Conservation (phyloP, 1,139 yeast genomes). For the Kazachstania sp. region DNA sequence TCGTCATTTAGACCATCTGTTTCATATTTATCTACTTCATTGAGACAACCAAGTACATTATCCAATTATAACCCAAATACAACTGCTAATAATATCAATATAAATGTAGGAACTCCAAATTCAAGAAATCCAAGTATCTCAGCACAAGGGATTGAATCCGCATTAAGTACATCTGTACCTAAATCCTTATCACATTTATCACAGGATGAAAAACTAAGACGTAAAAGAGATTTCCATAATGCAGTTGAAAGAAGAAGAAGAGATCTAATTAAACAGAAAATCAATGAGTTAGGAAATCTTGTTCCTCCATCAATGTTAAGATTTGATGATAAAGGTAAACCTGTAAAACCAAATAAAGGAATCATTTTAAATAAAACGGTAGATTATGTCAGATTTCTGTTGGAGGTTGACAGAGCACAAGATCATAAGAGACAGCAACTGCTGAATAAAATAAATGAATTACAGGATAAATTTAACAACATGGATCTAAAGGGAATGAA, state of each 20-base stretch:
- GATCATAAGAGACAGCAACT: slow-evolving; percentile 33
- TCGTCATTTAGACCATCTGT: slow-evolving; percentile 22
- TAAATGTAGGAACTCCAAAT: slow-evolving; percentile 11
- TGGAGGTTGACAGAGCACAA: slow-evolving; percentile 37
- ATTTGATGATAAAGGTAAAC: slow-evolving; percentile 47
- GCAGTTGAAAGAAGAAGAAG: slow-evolving; percentile 76
- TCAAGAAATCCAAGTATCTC: slow-evolving; percentile 20
- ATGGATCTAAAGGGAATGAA: slow-evolving; percentile 1
- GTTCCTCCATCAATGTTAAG: slow-evolving; percentile 65
- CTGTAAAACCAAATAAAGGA: slow-evolving; percentile 64
- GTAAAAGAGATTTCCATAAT: slow-evolving; percentile 71
- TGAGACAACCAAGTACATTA: slow-evolving; percentile 17
- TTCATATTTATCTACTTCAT: slow-evolving; percentile 21
- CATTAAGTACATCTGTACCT: slow-evolving; percentile 16
- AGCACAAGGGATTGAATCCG: slow-evolving; percentile 4
- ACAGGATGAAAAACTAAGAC: slow-evolving; percentile 60
- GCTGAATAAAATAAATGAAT: slow-evolving; percentile 31
- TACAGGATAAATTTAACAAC: slow-evolving; percentile 19
- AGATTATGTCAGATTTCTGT: slow-evolving; percentile 53
- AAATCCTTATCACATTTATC: slow-evolving; percentile 33
- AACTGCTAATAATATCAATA: neutral
- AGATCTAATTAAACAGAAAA: slow-evolving; percentile 67
- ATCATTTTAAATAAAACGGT: slow-evolving; percentile 61
- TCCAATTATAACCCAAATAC: neutral
- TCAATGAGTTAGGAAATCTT: slow-evolving; percentile 59